These are phyloP conservation scores for Sugiyamaella pinicola DNA, from an alignment of 1,139 yeast genomes.

Conservation along the genomic window DNA sequence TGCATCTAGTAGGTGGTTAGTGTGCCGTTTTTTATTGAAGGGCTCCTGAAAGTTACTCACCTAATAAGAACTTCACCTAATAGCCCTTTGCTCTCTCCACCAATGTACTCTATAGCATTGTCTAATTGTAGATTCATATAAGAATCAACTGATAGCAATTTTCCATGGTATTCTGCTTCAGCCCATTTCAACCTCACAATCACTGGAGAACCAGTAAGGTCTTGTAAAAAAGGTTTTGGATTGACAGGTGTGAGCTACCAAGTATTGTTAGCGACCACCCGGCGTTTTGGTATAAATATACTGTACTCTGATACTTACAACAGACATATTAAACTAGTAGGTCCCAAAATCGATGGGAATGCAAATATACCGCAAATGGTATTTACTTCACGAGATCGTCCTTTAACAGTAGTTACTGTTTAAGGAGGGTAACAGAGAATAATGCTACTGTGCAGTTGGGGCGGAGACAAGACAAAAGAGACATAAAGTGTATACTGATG, in stretches of 20 bases:
- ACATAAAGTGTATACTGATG: no score
- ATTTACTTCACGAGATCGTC: conserved; percentile 4
- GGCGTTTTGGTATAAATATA: no score
- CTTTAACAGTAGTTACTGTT: not conserved
- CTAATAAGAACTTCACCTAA: conserved; percentile 85
- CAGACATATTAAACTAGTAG: not conserved
- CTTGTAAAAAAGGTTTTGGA: conserved; percentile 87
- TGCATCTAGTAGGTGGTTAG: conserved; percentile 39
- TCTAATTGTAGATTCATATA: conserved; percentile 88
- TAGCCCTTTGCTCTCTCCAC: conserved; percentile 55
- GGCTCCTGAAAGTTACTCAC: conserved; percentile 40
- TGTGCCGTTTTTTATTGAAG: not conserved
- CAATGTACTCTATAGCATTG: conserved; percentile 64
- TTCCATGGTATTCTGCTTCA: conserved; percentile 85
- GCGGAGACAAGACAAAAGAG: no score
- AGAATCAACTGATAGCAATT: conserved; percentile 79
- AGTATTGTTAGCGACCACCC: conserved; percentile 1
- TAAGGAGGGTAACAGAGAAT: not conserved
- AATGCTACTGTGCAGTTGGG: no score
- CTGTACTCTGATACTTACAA: not conserved
- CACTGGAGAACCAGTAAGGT: conserved; percentile 67
- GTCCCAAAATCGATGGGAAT: no score
- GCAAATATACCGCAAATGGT: not conserved
- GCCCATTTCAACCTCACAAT: conserved; percentile 94
- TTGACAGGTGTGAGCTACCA: conserved; percentile 72